Conservation (phyloP, 768 basidiomycete genomes). For the Lentinus brumalis region DNA sequence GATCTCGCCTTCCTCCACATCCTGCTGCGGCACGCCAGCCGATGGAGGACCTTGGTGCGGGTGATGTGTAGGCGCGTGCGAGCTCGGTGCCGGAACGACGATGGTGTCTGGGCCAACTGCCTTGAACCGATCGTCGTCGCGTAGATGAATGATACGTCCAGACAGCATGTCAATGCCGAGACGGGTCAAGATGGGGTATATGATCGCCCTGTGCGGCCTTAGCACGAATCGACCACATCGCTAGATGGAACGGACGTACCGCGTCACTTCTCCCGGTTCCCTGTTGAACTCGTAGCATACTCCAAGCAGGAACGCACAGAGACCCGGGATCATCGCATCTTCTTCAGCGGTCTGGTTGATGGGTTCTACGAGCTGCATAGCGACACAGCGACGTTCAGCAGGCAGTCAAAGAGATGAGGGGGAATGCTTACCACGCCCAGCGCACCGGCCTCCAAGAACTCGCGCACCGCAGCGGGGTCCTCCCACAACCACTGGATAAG, state of each 20-base stretch:
- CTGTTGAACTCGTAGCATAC: constrained; percentile 96
- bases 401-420: background rate
- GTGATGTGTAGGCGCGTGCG: constrained; percentile 7
- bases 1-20: constrained; percentile 68
- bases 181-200: constrained; percentile 87
- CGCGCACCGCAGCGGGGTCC: constrained; percentile 82
- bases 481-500: constrained; percentile 97
- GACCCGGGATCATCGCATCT: constrained; percentile 84
- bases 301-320: constrained; percentile 90
- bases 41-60: constrained; percentile 32
- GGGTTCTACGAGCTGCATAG: constrained; percentile 82
- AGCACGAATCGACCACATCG: background rate
- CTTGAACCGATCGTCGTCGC: constrained; percentile 94
- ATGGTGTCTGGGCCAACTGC: constrained; percentile 83
- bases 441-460: constrained; percentile 89
- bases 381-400: background rate
- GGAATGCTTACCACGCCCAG: constrained; percentile 73
- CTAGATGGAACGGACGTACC: constrained; percentile 49
- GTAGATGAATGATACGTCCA: constrained; percentile 80
- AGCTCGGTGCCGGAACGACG: constrained; percentile 57
- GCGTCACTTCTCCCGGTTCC: constrained; percentile 93
- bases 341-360: constrained; percentile 88
- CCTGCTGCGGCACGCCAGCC: constrained; percentile 37
- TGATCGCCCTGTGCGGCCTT: constrained; percentile 59
- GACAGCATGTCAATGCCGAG: constrained; percentile 89